Conservation (phyloP, 441 rosid species). For the Eutrema salsugineum region DNA sequence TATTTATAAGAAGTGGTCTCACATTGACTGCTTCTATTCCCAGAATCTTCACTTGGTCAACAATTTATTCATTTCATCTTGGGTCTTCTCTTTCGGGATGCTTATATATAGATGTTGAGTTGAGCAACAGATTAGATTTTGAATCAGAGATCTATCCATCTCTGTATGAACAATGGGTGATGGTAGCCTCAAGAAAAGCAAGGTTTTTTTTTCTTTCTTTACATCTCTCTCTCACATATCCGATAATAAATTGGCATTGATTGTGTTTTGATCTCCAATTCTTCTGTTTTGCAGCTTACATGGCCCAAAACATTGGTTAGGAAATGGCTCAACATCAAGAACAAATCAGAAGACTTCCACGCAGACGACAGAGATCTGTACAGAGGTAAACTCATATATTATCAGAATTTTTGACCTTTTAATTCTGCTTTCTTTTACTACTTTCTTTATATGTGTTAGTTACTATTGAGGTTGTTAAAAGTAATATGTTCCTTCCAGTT, state of each 20-base stretch:
- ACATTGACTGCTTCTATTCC: slow-evolving; percentile 56
- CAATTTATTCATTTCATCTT: slow-evolving; percentile 5
- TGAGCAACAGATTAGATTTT: slow-evolving; percentile 1
- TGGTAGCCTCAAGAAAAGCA: slow-evolving; percentile 75
- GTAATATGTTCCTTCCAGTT: not conserved
- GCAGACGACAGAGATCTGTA: slow-evolving; percentile 56
- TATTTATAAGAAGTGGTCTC: slow-evolving; percentile 25
- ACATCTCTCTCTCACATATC: not conserved
- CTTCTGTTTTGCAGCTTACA: slow-evolving; percentile 49
- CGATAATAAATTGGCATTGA: not conserved
- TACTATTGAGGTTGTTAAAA: not conserved
- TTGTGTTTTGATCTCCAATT: not conserved
- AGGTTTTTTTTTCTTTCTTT: slow-evolving; percentile 36
- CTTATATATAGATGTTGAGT: slow-evolving; percentile 1
- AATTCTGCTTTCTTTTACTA: not conserved
- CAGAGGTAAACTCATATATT: slow-evolving; percentile 41
- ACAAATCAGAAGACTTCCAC: slow-evolving; percentile 78
- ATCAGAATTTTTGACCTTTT: not conserved
- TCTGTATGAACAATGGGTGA: slow-evolving; percentile 78
- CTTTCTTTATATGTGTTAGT: not conserved
- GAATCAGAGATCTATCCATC: slow-evolving; percentile 20
- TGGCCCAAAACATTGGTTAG: slow-evolving; percentile 95
- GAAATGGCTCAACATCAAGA: slow-evolving; percentile 91
- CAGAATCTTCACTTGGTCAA: slow-evolving; percentile 33
- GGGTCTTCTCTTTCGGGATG: not conserved